Evolutionary conservation across 164 flowering plant genomes (phyloP), one percentile per base, ranked within the genome.

Genomic region (Magnolia kwangsiensis): DNA sequence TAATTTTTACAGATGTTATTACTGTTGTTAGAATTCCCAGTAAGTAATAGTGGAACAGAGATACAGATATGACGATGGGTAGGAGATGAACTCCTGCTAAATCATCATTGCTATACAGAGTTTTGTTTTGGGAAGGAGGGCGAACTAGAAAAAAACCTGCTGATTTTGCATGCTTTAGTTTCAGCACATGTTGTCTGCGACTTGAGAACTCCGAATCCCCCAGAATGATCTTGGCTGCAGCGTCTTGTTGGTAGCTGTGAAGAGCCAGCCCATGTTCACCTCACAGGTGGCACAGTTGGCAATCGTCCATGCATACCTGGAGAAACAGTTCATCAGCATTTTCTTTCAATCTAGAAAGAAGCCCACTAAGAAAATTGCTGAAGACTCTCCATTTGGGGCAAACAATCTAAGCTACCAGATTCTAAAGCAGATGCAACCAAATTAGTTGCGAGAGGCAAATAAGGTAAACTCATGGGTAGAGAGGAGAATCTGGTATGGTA

Each of bases 261-360:
- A 95, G 58, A 84, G 86, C 98, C 98, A 95, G 4, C 98, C 98
- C 96, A 87, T 82, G 21, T 83, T 88, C 45, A 83, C 45, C 82
- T 87, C 95, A 75, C 98, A 93, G 11, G 80, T 72, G n/a, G 89
- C 83, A 81, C 98, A 95, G 73, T 78, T 82, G 19, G 91, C 73
- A 50, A 88, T 83, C 50, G 98, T 91, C 98, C 98, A 93, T 55
- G 93, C 93, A 83, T 95, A 93, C 82, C 98, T 95, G 90, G 78
- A 82, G 69, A 79, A 45, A 24, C 7, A 51, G 59, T 14, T 5
- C 21, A 7, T 73, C 8, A 50, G 55, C 37, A 49, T 19, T 37
- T 31, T 14, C 21, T 37, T 45, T n/a, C 58, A 51, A 29, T 24
- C 55, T 4, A 74, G 37, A 50, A 21, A 29, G 51, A 37, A 23